phyloP scores from a whole-genome alignment of 768 basidiomycete genomes.

The Postia placenta region DNA sequence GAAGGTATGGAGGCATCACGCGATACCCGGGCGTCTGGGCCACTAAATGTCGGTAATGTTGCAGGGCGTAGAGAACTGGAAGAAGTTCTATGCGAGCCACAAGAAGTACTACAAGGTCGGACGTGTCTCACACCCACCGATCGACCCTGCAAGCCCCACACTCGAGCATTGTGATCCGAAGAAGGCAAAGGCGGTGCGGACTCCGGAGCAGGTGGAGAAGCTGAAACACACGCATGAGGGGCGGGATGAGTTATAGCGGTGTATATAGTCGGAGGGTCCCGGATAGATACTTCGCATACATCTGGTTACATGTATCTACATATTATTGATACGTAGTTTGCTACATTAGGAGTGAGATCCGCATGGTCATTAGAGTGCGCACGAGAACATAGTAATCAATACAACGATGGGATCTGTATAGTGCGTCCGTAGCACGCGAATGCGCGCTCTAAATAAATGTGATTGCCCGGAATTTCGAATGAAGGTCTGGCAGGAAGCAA shows the following conservation, averaged over 20 bases:
- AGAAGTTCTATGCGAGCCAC: slow-evolving; percentile 79
- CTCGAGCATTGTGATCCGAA: slow-evolving; percentile 70
- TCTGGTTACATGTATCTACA: slow-evolving; percentile 2
- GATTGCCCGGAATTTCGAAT: neutral
- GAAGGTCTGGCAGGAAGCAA: neutral
- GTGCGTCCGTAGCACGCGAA: neutral
- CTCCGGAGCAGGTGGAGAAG: slow-evolving; percentile 10
- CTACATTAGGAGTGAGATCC: neutral
- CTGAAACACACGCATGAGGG: slow-evolving; percentile 9
- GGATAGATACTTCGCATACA: neutral
- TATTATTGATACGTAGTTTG: neutral
- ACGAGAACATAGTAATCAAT: neutral
- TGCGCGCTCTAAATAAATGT: neutral
- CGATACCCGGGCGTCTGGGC: neutral
- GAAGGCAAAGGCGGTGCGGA: slow-evolving; percentile 30
- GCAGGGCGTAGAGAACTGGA: slow-evolving; percentile 83
- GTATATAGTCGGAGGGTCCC: neutral
- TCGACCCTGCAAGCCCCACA: slow-evolving; percentile 70
- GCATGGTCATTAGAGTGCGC: neutral
- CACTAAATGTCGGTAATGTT: slow-evolving; percentile 2
- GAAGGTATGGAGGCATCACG: slow-evolving; percentile 38
- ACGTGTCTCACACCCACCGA: slow-evolving; percentile 65
- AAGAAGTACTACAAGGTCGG: slow-evolving; percentile 78
- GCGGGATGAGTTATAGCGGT: slow-evolving; percentile 3
- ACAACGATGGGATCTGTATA: neutral